These are phyloP conservation scores for Mortierella sp. DNA, from an alignment of 371 early-diverging fungal genomes.

Conservation along the genomic window DNA sequence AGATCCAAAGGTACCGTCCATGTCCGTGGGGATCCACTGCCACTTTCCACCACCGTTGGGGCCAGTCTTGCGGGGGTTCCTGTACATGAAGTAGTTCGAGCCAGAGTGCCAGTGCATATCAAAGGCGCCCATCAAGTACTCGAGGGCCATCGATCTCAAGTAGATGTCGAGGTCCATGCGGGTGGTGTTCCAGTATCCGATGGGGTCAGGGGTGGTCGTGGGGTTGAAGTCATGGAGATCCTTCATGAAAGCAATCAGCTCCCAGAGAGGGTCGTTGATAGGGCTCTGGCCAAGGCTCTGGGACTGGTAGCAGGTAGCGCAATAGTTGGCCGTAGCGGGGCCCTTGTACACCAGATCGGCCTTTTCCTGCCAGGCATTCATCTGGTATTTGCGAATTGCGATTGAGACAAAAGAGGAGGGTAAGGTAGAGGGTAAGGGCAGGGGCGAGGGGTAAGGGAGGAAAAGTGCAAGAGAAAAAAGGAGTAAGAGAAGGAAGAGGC, in stretches of 20 bases:
- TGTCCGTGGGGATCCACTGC: conserved; percentile 49
- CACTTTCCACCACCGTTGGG: conserved; percentile 45
- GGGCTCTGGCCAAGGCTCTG: conserved; percentile 28
- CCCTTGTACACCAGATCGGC: conserved; percentile 48
- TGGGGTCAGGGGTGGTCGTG: conserved; percentile 25
- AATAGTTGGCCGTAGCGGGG: conserved; percentile 22
- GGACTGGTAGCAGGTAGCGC: conserved; percentile 8
- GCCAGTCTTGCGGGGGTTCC: conserved; percentile 34
- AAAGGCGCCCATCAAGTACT: conserved; percentile 44
- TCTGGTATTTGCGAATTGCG: conserved; percentile 10
- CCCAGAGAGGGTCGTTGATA: conserved; percentile 21
- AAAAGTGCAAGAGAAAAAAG: neutral
- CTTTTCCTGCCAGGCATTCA: conserved; percentile 36
- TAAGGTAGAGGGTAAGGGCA: neutral
- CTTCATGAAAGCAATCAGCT: conserved; percentile 39
- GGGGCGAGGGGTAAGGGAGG: neutral
- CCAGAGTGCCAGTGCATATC: conserved; percentile 46
- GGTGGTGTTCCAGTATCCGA: conserved; percentile 36
- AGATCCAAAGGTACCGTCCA: conserved; percentile 41
- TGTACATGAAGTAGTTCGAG: conserved; percentile 56
- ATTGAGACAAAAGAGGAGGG: neutral
- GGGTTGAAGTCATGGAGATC: conserved; percentile 44
- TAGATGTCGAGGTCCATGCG: conserved; percentile 41
- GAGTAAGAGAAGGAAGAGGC: neutral
- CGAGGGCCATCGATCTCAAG: conserved; percentile 47